Base-by-base conservation (phyloP, 192 early-diverging fungal species). In the Podila horticola region DNA sequence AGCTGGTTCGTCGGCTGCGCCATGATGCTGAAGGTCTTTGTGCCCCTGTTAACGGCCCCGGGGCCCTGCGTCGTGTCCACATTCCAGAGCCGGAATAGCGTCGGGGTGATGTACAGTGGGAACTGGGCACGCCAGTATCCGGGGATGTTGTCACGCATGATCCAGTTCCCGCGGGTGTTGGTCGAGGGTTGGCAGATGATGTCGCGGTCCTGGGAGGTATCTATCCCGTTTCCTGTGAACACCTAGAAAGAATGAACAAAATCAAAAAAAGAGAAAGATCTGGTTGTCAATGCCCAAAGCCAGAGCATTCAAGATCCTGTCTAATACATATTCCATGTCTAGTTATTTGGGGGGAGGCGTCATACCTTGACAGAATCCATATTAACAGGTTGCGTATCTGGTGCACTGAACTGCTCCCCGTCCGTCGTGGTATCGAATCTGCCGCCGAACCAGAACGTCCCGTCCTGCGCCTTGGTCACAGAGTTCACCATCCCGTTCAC, bases 51-150 rank as follows among this genome's bases (percentile, higher is more conserved):
- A 15, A 89, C 63, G 26, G 76, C 82, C 28, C 71, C 57, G 10
- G 90, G 48, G 4, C 10, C 26, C 9, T 17, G 33, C 0, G 38
- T 61, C 17, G 28, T 49, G 22, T 79, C 76, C 28, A 79, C 86
- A 79, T 95, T 95, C 71, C 86, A 87, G 33, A 95, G 74, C 5
- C 92, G 86, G 68, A 95, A 87, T 12, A 91, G 79, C 5, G 91
- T 86, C 12, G 92, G 93, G 10, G 86, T 88, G 22, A 91, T 68
- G 30, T 83, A 63, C 59, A 84, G 79, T 9, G 82, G 84, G 55
- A 93, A 91, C 65, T 88, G 75, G 41, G 85, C 87, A 41, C 90
- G 83, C 87, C 88, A 92, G 66, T 86, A 92, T 19, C 93, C 93
- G 5, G 90, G 88, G n/a, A 89, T 87, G 67, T 85, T 77, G 74